A percentile compares a stretch with the other conserved stretches of the same genome.
Evolutionary conservation across 805 yeast species (phyloP).

Genomic region (Clavispora phyllophila): DNA sequence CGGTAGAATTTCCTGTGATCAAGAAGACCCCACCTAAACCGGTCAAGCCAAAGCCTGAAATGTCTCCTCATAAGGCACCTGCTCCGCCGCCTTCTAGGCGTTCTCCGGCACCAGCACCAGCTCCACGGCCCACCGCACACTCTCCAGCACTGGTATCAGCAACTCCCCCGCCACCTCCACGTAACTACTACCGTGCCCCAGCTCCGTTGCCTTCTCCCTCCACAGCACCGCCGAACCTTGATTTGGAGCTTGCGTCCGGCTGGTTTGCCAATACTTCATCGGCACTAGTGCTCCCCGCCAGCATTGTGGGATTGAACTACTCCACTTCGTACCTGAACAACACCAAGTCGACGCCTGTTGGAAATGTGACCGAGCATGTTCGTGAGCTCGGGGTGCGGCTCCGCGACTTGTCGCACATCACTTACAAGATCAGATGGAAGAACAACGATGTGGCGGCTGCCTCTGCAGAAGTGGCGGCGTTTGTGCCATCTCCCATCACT

Average conservation of each 20-base stretch:
- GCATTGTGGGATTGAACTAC: slow-evolving; percentile 33
- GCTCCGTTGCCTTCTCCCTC: slow-evolving; percentile 15
- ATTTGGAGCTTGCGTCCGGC: slow-evolving; percentile 39
- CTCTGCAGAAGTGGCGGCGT: slow-evolving; percentile 24
- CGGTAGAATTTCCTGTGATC: not conserved
- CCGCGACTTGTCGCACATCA: slow-evolving; percentile 37
- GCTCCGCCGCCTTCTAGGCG: slow-evolving; percentile 11
- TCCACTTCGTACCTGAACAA: slow-evolving; percentile 16
- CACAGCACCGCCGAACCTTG: slow-evolving; percentile 28
- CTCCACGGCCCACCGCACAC: slow-evolving; percentile 10
- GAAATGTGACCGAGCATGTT: slow-evolving; percentile 9
- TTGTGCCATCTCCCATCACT: slow-evolving; percentile 40
- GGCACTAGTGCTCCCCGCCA: slow-evolving; percentile 29
- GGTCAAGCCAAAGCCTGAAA: not conserved
- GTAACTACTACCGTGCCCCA: slow-evolving; percentile 16
- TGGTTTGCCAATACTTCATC: slow-evolving; percentile 41
- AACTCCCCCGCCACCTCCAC: slow-evolving; percentile 31
- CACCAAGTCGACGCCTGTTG: slow-evolving; percentile 6
- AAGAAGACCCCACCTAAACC: not conserved
- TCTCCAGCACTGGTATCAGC: too few relatives aligned
- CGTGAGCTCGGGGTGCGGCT: slow-evolving; percentile 35
- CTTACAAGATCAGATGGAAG: slow-evolving; percentile 38
- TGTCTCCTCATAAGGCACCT: not conserved
- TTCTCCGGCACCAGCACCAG: slow-evolving; percentile 28
- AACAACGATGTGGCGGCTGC: slow-evolving; percentile 18